These are phyloP conservation scores for Nakazawaea pomicola DNA, from an alignment of 805 yeast genomes.

Conservation along the genomic window DNA sequence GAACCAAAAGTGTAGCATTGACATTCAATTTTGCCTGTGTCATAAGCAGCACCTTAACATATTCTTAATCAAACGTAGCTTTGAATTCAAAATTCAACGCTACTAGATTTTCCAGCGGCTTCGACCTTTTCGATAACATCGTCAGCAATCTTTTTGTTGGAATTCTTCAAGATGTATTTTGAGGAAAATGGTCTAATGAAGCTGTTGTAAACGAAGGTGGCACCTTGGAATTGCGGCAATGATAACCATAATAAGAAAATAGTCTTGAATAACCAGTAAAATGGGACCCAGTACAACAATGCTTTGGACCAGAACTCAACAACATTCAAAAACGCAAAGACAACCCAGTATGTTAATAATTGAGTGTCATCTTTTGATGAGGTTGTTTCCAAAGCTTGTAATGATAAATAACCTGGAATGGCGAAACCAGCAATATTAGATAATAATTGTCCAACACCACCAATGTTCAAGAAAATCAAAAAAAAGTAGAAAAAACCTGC, in stretches of 20 bases:
- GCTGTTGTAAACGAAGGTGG: constrained; percentile 59
- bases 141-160: constrained; percentile 18
- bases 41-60: too few species aligned
- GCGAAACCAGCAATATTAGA: constrained; percentile 90
- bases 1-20: too few species aligned
- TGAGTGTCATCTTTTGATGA: constrained; percentile 74
- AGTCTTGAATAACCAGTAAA: constrained; percentile 93
- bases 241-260: constrained; percentile 82
- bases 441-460: constrained; percentile 91
- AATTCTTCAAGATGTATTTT: constrained; percentile 26
- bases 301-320: constrained; percentile 95
- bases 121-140: constrained; percentile 40
- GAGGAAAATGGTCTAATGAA: constrained; percentile 64
- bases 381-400: constrained; percentile 74
- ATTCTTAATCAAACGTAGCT: too few species aligned
- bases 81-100: constrained; percentile 25
- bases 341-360: constrained; percentile 95
- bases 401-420: constrained; percentile 84
- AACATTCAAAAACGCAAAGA: constrained; percentile 88
- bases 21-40: too few species aligned
- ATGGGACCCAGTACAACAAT: constrained; percentile 92
- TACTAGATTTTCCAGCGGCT: constrained; percentile 38
- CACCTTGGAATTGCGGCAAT: constrained; percentile 86
- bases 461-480: constrained; percentile 81
- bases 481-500: constrained; percentile 63